Base-by-base conservation (phyloP, 108 stramenopile species). In the Pseudonitzschia multistriata region DNA sequence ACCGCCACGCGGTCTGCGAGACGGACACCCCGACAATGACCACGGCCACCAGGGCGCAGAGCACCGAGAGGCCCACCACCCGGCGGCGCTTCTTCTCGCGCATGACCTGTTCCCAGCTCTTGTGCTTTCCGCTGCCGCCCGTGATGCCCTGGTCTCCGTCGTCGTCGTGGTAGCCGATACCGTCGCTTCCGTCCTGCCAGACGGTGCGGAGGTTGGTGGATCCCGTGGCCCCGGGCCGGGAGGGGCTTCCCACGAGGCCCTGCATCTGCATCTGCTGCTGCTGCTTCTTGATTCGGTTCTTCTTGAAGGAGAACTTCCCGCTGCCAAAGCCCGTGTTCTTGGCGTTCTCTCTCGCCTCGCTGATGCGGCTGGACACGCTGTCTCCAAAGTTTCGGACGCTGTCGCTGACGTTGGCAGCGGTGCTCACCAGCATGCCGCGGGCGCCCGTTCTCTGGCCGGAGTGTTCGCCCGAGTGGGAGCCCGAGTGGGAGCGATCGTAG, bases 61-160 rank as follows among this genome's bases (percentile, higher is more conserved):
- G 39, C 7, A 74, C 5, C 30, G 67, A 66, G 4, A 49, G 30
- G 4, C 49, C 22, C 24, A 74, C 35, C 19, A 69, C 68, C n/a
- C 81, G 72, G 17, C 76, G 72, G 29, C 67, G 67, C 47, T 68
- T 54, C 68, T 74, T 73, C 48, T 77, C 59, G 34, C 49, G 63
- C 52, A 64, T 63, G 45, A 77, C 67, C 42, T 81, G 75, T 56
- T 81, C 72, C 81, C 81, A 81, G 6, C 68, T 76, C 63, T 76
- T 77, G 67, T 76, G 50, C n/a, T 62, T 59, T 0, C 49, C 55
- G 53, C n/a, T 48, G 25, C 31, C 56, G 27, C 62, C 30, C 5
- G 30, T 60, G 35, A 30, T 47, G 5, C 30, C 24, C 25, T 59
- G 45, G 40, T 50, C 56, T 36, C 13, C 5, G n/a, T 13, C 56